Conservation (phyloP, 805 yeast genomes). For the Starmera pachycereana region DNA sequence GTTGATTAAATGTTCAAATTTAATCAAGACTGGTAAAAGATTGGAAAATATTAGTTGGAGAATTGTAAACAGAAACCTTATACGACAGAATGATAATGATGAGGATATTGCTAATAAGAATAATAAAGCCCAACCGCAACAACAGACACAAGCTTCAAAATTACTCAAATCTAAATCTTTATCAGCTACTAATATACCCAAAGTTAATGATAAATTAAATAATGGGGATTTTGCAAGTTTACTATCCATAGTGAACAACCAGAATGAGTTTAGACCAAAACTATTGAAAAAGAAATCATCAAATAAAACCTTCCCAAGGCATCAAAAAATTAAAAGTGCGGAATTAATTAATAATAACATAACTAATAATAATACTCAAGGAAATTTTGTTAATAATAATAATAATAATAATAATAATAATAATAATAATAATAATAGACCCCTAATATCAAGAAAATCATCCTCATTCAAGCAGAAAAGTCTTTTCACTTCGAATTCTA, state of each 20-base stretch:
- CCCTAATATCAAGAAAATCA: constrained; percentile 13
- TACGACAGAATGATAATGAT: constrained; percentile 7
- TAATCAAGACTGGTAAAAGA: constrained; percentile 19
- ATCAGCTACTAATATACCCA: not conserved
- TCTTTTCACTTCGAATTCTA: not conserved
- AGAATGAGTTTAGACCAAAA: constrained; percentile 12
- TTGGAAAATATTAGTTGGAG: constrained; percentile 23
- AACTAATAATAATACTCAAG: too few species aligned
- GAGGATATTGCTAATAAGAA: not conserved
- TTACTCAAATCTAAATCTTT: not conserved
- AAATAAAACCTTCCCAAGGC: constrained; percentile 6
- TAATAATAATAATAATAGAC: constrained; percentile 9
- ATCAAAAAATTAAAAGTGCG: constrained; percentile 6
- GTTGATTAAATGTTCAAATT: constrained; percentile 19
- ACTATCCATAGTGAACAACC: constrained; percentile 18
- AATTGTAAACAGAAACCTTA: constrained; percentile 19
- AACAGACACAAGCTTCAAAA: not conserved
- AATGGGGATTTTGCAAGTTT: constrained; percentile 18
- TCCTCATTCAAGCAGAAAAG: constrained; percentile 11
- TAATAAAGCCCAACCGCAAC: not conserved
- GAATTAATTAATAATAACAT: not conserved
- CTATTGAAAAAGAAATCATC: constrained; percentile 14
- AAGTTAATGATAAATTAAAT: constrained; percentile 12
- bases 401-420: too few species aligned
- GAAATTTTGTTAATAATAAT: too few species aligned